Evolutionary conservation across 192 early-diverging fungal genomes (phyloP).

Genomic region (Mortierella antarctica): DNA sequence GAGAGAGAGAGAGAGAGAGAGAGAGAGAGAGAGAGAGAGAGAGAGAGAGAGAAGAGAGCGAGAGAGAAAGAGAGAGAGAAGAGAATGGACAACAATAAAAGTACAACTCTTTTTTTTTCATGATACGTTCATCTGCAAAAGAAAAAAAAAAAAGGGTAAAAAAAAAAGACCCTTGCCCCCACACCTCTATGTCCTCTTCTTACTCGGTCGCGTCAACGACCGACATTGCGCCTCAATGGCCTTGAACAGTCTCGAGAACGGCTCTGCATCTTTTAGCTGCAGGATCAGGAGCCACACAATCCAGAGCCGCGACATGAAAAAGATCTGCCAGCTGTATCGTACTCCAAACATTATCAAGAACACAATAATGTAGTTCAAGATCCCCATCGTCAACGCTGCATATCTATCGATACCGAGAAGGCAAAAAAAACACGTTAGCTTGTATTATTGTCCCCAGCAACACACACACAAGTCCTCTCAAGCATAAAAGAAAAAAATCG

Average conservation of each 20-base stretch:
- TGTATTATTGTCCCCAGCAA: slow-evolving; percentile 35
- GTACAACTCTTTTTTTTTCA: too few relatives aligned
- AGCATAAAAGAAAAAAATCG: slow-evolving; percentile 52
- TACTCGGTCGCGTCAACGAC: slow-evolving; percentile 15
- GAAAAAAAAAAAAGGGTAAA: neutral
- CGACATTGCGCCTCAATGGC: slow-evolving; percentile 9
- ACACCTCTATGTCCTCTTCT: slow-evolving; percentile 45
- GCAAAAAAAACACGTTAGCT: slow-evolving; percentile 49
- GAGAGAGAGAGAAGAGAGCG: too few relatives aligned
- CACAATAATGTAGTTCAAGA: slow-evolving; percentile 56
- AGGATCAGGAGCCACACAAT: slow-evolving; percentile 53
- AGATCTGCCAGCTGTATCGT: slow-evolving; percentile 71
- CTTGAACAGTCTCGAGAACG: slow-evolving; percentile 5
- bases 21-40: too few relatives aligned
- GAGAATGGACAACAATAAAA: too few relatives aligned
- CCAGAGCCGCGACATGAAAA: slow-evolving; percentile 64
- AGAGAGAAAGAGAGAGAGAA: too few relatives aligned
- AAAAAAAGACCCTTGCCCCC: neutral
- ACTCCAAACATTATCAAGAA: slow-evolving; percentile 71
- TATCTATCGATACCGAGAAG: slow-evolving; percentile 51
- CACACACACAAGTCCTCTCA: slow-evolving; percentile 55
- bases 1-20: too few relatives aligned
- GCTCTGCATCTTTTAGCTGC: slow-evolving; percentile 41
- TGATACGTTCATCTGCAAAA: neutral
- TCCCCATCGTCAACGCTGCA: slow-evolving; percentile 32